phyloP scores from a whole-genome alignment of 192 early-diverging fungal genomes.

The Chytriomyces hyalinus region DNA sequence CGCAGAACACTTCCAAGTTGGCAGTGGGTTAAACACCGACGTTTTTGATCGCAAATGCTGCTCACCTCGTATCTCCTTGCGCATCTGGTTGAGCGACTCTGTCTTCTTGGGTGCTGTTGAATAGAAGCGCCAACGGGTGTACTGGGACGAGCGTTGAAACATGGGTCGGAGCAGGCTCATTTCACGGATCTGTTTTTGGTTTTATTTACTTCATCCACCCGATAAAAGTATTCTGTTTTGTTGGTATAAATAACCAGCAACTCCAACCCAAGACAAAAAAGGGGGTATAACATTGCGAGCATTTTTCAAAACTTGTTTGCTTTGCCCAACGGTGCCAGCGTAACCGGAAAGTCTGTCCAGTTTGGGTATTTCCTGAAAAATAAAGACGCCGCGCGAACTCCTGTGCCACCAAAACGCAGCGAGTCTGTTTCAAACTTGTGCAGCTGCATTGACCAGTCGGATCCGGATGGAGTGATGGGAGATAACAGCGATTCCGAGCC shows the following conservation, averaged over 20 bases:
- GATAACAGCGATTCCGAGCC: neutral
- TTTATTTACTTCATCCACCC: too few species aligned
- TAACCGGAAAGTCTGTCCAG: conserved; percentile 12
- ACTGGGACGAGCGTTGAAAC: too few species aligned
- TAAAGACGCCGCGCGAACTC: neutral
- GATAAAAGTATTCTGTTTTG: too few species aligned
- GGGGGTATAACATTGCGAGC: neutral
- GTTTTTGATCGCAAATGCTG: too few species aligned
- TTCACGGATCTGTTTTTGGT: too few species aligned
- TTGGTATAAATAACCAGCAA: neutral
- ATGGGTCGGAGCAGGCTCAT: neutral
- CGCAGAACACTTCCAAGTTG: too few species aligned
- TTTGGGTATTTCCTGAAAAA: conserved; percentile 1
- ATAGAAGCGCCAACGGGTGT: too few species aligned
- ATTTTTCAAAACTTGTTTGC: neutral
- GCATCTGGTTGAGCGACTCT: too few species aligned
- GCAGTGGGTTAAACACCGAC: too few species aligned
- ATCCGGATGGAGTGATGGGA: neutral
- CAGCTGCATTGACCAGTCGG: neutral
- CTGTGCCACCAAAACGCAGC: neutral
- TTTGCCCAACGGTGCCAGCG: neutral
- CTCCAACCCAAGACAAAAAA: neutral
- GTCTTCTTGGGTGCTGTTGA: too few species aligned
- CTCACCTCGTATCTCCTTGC: too few species aligned
- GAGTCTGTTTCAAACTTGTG: neutral